Evolutionary conservation across 2,329 filamentous ascomycete genomes (phyloP), one percentile per base, ranked within the genome.

Genomic region (Mycosphaerella arachidis): DNA sequence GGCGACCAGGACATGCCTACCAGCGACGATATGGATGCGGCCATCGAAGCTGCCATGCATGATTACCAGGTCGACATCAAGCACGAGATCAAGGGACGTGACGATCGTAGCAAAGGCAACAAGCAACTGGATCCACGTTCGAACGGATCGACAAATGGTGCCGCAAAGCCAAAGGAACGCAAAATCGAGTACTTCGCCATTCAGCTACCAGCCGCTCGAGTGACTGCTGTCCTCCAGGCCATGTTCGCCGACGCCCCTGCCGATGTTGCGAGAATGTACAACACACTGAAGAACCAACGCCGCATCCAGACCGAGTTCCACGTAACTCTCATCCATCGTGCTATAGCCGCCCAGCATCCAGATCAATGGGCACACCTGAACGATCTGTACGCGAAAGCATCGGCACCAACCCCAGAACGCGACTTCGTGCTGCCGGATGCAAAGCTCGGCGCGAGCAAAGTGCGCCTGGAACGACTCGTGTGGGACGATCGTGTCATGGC

Each of bases 401-500:
- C 66, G 20, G 67, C 68, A 63, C 77, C 48, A 69, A 75, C 31
- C 37, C 67, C 33, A 70, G 74, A 40, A 70, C 54, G 66, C 18
- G 77, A 76, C 1, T 76, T 75, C 55, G 73, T 72, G 20, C 67
- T 71, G 2, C 72, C 71, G 53, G 78, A 82, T 56, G 76, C 79
- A 1, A 79, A 82, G 59, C 75, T 93, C 2, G 90, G 87, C 29
- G 78, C 82, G 48, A 88, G 87, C 65, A 81, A 84, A 56, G 80
- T 86, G n/a, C 79, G 82, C 40, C 76, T 87, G 33, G 84, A 87
- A 71, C 81, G 80, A 6, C 76, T 97, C 52, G 86, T 99, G 8
- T 97, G 88, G 82, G 89, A 97, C 70, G 81, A 87, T 63, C 84
- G 91, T 5, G 80, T 97, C 70, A 97, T 99, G 94, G 88, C 91